A percentile compares a stretch with the other conserved stretches of the same genome.
Conservation (phyloP, 768 basidiomycete species). For the Leccinum arenicola region DNA sequence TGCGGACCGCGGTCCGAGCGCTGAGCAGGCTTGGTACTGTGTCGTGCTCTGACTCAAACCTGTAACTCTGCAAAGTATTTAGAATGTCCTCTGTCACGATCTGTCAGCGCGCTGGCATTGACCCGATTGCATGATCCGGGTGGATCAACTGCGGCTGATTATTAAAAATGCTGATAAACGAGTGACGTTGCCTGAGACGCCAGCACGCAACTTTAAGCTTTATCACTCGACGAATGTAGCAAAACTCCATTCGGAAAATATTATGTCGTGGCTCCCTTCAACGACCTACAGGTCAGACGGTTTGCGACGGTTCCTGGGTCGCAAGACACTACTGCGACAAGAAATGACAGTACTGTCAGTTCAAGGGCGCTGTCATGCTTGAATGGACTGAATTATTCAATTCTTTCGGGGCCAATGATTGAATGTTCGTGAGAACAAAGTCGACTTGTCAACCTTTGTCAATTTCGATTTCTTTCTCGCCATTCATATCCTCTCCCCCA, state of each 20-base stretch:
- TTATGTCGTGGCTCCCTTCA: not conserved
- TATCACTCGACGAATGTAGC: not conserved
- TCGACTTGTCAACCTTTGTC: not conserved
- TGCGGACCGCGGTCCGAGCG: too few relatives aligned
- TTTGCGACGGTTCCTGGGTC: not conserved
- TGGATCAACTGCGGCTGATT: not conserved
- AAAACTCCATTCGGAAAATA: not conserved
- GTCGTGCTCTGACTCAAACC: too few relatives aligned
- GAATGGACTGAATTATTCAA: not conserved
- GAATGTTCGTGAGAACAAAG: conserved; percentile 7
- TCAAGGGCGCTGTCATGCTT: not conserved
- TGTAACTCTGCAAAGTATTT: too few relatives aligned
- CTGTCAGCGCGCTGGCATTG: not conserved
- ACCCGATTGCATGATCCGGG: not conserved
- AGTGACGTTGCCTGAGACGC: not conserved
- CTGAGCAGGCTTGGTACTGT: not conserved
- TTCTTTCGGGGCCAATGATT: too few relatives aligned
- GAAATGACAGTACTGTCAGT: not conserved
- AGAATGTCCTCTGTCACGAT: not conserved
- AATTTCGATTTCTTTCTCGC: not conserved
- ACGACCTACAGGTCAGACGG: not conserved
- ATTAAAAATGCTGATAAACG: not conserved
- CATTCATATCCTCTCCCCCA: not conserved
- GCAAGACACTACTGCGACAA: not conserved
- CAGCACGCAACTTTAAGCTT: not conserved